A percentile compares a stretch with the other conserved stretches of the same genome.
Evolutionary conservation across 1,284 basidiomycete species (phyloP).

Genomic region (Sanghuangporus sanghuang): DNA sequence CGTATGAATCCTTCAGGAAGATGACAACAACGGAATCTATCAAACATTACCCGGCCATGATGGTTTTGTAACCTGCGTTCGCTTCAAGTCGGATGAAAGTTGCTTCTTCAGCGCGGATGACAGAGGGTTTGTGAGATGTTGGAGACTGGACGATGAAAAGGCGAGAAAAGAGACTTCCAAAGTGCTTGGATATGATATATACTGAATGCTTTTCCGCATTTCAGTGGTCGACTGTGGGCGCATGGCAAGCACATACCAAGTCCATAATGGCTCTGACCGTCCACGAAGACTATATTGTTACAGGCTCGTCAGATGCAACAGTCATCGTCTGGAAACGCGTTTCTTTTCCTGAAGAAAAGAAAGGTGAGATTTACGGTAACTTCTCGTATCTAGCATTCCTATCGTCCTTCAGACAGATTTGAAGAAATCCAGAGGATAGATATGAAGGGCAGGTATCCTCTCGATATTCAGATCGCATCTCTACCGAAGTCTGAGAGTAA

Average conservation of each 20-base stretch:
- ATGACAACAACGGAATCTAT: constrained; percentile 48
- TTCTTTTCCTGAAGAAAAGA: constrained; percentile 27
- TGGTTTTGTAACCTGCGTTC: constrained; percentile 71
- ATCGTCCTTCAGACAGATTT: constrained; percentile 33
- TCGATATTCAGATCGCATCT: constrained; percentile 58
- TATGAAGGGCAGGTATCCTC: constrained; percentile 67
- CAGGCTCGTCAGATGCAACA: constrained; percentile 75
- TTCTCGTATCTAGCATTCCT: neutral
- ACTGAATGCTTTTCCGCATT: constrained; percentile 19
- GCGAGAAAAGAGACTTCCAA: constrained; percentile 27
- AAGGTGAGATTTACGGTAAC: constrained; percentile 25
- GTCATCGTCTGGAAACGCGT: constrained; percentile 64
- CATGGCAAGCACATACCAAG: constrained; percentile 56
- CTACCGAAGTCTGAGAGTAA: constrained; percentile 69
- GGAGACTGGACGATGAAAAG: constrained; percentile 41
- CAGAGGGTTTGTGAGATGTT: constrained; percentile 53
- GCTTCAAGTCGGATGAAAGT: constrained; percentile 40
- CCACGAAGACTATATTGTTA: constrained; percentile 47
- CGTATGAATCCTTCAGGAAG: constrained; percentile 33
- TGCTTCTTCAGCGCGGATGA: constrained; percentile 71
- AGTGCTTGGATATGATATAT: constrained; percentile 16
- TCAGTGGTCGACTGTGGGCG: constrained; percentile 50
- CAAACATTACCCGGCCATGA: constrained; percentile 73
- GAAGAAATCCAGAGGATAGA: constrained; percentile 55
- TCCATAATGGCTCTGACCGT: constrained; percentile 64